Base-by-base conservation (phyloP, 306 rosid genomes). In the Vigna radiata region DNA sequence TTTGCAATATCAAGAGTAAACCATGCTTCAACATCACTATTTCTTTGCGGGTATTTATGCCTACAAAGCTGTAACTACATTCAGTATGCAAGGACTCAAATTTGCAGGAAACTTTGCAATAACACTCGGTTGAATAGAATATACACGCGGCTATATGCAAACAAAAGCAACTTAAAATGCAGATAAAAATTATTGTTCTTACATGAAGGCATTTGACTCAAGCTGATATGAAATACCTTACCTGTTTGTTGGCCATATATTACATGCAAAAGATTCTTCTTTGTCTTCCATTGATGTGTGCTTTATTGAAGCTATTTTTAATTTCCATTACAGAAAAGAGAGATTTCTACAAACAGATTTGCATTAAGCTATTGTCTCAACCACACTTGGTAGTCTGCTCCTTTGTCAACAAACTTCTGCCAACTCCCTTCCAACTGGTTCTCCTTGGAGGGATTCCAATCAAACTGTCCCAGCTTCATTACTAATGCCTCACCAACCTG, bases 391-490 rank as follows among this genome's bases (percentile, higher is more conserved):
- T 89, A 89, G 73, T 91, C 93, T 77, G 90, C 52, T 73, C 93
- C 93, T 82, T 81, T 84, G 77, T 91, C 96, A 63, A 89, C 77
- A 81, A 91, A 91, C 84, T 86, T 91, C 62, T 91, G 89, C 96
- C 96, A 91, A 77, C 76, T 90, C 77, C 96, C 96, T 58, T 91
- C 96, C 83, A 91, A 83, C 2, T 77, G 82, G 43, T 88, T 88
- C 83, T 91, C 96, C 88, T 87, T 91, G 0, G 89, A 87, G 47
- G 93, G 96, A 75, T 89, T 85, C 96, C 96, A 90, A 83, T 85
- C 93, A 72, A 89, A 85, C 59, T 91, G 89, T 2, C 96, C 96
- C 4, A 91, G 90, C 89, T 89, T 91, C 88, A 82, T 82, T 17
- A 91, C 96, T 3, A 89, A 77, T 8, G 77, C 78, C 70, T 91